These are phyloP conservation scores for Rhinocladiella similis DNA, from an alignment of 2,329 filamentous ascomycete genomes.

Conservation along the genomic window DNA sequence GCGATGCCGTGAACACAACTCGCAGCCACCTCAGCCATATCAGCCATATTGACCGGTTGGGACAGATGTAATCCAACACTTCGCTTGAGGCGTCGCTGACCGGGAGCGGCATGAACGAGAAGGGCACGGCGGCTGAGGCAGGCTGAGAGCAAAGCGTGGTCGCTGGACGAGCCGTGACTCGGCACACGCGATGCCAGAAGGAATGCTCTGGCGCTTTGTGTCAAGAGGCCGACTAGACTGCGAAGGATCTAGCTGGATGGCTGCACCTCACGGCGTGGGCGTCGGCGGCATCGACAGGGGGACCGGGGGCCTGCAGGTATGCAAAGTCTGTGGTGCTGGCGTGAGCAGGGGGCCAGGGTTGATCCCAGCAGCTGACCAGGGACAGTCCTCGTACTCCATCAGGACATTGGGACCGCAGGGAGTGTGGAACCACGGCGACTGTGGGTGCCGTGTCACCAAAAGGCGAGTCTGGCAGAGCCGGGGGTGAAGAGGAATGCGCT, in stretches of 20 bases:
- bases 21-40: too few species aligned
- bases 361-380: conserved; percentile 19
- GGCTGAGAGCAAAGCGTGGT: not conserved
- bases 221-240: not conserved
- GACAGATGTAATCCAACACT: too few species aligned
- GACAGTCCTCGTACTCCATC: too few species aligned
- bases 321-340: not conserved
- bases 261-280: conserved; percentile 1
- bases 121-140: not conserved
- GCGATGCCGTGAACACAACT: not conserved
- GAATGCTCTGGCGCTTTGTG: conserved; percentile 1
- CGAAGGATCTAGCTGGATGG: conserved; percentile 1
- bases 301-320: not conserved
- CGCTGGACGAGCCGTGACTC: not conserved
- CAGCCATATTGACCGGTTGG: too few species aligned
- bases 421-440: conserved; percentile 23
- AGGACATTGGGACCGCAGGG: not conserved
- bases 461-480: not conserved
- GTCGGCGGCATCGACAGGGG: not conserved
- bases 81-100: not conserved
- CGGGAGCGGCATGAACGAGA: not conserved
- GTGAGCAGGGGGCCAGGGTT: conserved; percentile 16
- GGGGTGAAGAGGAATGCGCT: conserved; percentile 18
- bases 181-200: not conserved
- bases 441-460: conserved; percentile 22